A percentile compares a stretch with the other conserved stretches of the same genome.
phyloP scores from a whole-genome alignment of 2,329 filamentous ascomycete species.

The Dactylellina cionopaga region DNA sequence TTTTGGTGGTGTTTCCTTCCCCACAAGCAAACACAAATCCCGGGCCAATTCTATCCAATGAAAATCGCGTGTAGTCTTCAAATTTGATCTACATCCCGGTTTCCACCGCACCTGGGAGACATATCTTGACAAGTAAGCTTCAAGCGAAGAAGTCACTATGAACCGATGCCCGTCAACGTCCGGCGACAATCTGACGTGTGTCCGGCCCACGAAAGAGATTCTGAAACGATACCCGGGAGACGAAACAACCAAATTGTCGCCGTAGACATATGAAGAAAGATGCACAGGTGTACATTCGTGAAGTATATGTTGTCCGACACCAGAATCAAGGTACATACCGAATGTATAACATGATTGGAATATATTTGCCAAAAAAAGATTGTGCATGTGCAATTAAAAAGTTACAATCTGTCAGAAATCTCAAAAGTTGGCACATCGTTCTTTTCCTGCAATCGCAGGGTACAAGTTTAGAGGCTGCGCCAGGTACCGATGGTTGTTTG shows the following conservation, averaged over 20 bases:
- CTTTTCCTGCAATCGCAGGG: not conserved
- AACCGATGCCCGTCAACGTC: constrained; percentile 29
- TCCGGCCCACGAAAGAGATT: not conserved
- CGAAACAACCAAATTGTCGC: constrained; percentile 33
- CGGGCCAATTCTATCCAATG: constrained; percentile 2
- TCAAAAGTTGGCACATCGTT: constrained; percentile 4
- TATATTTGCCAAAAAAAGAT: constrained; percentile 8
- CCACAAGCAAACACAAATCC: constrained; percentile 24
- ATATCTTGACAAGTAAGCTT: constrained; percentile 24
- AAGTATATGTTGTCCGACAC: no score
- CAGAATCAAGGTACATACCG: no score
- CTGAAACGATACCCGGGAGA: constrained; percentile 36
- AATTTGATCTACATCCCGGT: not conserved
- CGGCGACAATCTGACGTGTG: constrained; percentile 38
- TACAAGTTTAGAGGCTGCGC: constrained; percentile 9
- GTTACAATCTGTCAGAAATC: constrained; percentile 19
- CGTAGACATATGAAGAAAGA: constrained; percentile 16
- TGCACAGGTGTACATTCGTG: constrained; percentile 9
- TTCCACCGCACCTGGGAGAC: constrained; percentile 3
- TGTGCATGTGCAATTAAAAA: constrained; percentile 13
- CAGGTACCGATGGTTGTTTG: constrained; percentile 39
- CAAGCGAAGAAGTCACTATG: constrained; percentile 19
- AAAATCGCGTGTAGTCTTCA: not conserved
- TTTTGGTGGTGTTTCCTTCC: no score
- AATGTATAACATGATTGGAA: no score